Conservation (phyloP, 2,329 filamentous ascomycete genomes). For the Exophiala alcalophila region DNA sequence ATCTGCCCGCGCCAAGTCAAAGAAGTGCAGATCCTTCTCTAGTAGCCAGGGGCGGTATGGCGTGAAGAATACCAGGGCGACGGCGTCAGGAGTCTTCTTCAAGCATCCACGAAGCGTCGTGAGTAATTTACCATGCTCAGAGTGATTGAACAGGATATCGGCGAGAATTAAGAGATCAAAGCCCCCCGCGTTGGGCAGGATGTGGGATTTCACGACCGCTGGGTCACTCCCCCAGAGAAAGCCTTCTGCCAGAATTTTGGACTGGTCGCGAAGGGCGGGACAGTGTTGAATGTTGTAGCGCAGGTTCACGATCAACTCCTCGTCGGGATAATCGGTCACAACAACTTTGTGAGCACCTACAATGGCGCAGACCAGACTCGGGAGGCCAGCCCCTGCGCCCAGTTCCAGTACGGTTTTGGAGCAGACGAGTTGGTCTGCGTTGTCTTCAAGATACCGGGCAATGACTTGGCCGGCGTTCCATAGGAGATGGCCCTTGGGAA, state of each 20-base stretch:
- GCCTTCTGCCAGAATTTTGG: slow-evolving; percentile 60
- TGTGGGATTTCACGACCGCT: slow-evolving; percentile 55
- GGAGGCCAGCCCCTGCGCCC: slow-evolving; percentile 82
- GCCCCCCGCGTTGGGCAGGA: slow-evolving; percentile 38
- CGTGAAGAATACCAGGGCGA: slow-evolving; percentile 87
- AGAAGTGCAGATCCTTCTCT: slow-evolving; percentile 81
- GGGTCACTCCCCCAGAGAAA: slow-evolving; percentile 79
- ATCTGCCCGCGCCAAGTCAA: slow-evolving; percentile 66
- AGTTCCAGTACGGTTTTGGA: slow-evolving; percentile 77
- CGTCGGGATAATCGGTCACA: slow-evolving; percentile 85
- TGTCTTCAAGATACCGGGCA: slow-evolving; percentile 71
- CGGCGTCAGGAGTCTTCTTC: slow-evolving; percentile 52
- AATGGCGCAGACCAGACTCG: slow-evolving; percentile 72
- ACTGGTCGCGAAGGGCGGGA: slow-evolving; percentile 45
- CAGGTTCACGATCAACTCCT: slow-evolving; percentile 77
- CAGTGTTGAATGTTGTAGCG: slow-evolving; percentile 66
- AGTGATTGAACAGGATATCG: slow-evolving; percentile 87
- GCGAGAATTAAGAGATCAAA: slow-evolving; percentile 86
- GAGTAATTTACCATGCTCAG: slow-evolving; percentile 76
- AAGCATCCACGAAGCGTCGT: slow-evolving; percentile 68
- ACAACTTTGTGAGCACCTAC: slow-evolving; percentile 68
- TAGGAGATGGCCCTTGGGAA: slow-evolving; percentile 68
- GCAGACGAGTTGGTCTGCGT: slow-evolving; percentile 58
- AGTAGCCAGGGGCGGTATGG: slow-evolving; percentile 89
- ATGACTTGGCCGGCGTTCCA: slow-evolving; percentile 87